Conservation (phyloP, 2,329 filamentous ascomycete species). For the Xylariaceae sp. region DNA sequence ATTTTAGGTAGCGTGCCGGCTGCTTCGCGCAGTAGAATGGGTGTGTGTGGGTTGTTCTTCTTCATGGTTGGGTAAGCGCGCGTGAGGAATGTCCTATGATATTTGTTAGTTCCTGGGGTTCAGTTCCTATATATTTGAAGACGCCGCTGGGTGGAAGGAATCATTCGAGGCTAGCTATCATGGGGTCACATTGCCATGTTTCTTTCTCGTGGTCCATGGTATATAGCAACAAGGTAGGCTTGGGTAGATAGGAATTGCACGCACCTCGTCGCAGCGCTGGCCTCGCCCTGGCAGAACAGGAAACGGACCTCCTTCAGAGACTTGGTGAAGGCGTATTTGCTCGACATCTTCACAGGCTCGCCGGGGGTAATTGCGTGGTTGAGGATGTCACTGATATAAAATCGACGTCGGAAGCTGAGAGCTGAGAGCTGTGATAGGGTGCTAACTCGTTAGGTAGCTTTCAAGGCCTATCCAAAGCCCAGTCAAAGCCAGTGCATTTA, state of each 20-base stretch:
- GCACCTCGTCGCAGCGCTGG: slow-evolving; percentile 87
- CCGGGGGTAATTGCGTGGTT: slow-evolving; percentile 18
- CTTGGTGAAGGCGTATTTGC: slow-evolving; percentile 90
- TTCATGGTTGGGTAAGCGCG: slow-evolving; percentile 98
- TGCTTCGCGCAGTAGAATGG: slow-evolving; percentile 95
- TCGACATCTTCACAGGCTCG: slow-evolving; percentile 68
- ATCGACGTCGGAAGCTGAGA: slow-evolving; percentile 25
- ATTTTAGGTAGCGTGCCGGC: slow-evolving; percentile 82
- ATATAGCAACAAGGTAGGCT: no score
- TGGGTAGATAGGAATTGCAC: slow-evolving; percentile 37
- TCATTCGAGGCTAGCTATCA: no score
- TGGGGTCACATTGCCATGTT: no score
- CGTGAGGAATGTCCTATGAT: slow-evolving; percentile 79
- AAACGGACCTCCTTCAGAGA: slow-evolving; percentile 95
- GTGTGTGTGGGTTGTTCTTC: slow-evolving; percentile 93
- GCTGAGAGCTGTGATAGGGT: background rate
- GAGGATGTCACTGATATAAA: slow-evolving; percentile 34
- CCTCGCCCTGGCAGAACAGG: slow-evolving; percentile 92
- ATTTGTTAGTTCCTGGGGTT: background rate
- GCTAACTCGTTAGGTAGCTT: no score
- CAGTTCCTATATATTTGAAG: no score
- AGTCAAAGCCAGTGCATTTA: slow-evolving; percentile 16
- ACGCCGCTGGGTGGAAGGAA: no score
- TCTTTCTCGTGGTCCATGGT: no score
- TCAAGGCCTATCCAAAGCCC: background rate